These are phyloP conservation scores for Trichoderma afroharzianum DNA, from an alignment of 2,329 filamentous ascomycete genomes.

Conservation along the genomic window DNA sequence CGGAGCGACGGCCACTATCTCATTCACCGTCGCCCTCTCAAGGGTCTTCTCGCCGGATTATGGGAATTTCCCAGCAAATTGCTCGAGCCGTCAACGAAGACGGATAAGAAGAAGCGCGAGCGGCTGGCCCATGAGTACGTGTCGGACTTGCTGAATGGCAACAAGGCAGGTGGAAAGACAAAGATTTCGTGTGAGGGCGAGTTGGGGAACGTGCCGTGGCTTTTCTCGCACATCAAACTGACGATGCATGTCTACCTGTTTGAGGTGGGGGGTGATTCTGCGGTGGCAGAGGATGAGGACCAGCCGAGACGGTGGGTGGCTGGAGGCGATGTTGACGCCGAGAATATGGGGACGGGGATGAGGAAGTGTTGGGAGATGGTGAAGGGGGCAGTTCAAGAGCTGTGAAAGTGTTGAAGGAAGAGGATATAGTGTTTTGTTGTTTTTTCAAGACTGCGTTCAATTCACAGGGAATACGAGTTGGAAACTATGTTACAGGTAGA, in stretches of 20 bases:
- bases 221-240: slow-evolving; percentile 54
- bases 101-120: slow-evolving; percentile 32
- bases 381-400: slow-evolving; percentile 22
- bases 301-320: slow-evolving; percentile 38
- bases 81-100: slow-evolving; percentile 27
- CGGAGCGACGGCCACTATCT: slow-evolving; percentile 42
- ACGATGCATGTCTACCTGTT: slow-evolving; percentile 57
- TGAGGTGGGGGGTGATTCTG: slow-evolving; percentile 27
- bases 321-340: slow-evolving; percentile 42
- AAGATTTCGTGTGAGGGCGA: slow-evolving; percentile 36
- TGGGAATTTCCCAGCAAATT: slow-evolving; percentile 54
- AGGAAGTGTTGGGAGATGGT: slow-evolving; percentile 52
- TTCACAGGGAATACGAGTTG: neutral
- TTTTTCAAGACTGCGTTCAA: neutral
- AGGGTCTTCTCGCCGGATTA: slow-evolving; percentile 51
- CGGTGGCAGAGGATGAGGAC: slow-evolving; percentile 1
- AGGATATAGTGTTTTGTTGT: neutral
- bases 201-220: slow-evolving; percentile 53
- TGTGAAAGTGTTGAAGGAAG: neutral
- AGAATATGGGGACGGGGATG: slow-evolving; percentile 59
- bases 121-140: slow-evolving; percentile 36
- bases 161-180: neutral
- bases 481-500: neutral
- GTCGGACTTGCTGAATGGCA: slow-evolving; percentile 24
- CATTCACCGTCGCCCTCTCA: slow-evolving; percentile 49